Conservation (phyloP, 1,284 basidiomycete species). For the Heimioporus punctisporus region DNA sequence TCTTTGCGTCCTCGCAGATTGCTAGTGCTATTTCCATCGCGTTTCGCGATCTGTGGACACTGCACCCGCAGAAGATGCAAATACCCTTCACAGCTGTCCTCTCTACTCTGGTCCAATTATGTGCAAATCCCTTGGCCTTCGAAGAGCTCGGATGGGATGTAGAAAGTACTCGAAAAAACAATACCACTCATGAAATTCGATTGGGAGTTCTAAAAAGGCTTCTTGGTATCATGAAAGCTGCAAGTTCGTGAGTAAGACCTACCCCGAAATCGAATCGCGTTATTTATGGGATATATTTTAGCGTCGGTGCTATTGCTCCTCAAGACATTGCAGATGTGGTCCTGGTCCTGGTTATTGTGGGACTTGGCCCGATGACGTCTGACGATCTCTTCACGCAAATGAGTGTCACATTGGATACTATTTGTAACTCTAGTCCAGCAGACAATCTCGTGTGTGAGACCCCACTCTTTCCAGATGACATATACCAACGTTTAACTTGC, state of each 20-base stretch:
- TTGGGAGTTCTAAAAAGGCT: conserved; percentile 41
- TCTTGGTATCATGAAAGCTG: conserved; percentile 43
- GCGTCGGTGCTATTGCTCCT: conserved; percentile 35
- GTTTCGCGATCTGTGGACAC: conserved; percentile 25
- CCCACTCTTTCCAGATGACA: background rate
- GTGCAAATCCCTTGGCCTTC: conserved; percentile 21
- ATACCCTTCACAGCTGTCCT: conserved; percentile 21
- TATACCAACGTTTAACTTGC: background rate
- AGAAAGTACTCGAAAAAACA: conserved; percentile 1
- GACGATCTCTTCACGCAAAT: conserved; percentile 47
- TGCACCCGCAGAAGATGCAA: conserved; percentile 2
- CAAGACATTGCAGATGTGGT: conserved; percentile 54
- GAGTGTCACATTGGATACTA: conserved; percentile 43
- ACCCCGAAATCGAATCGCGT: background rate
- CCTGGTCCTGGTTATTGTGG: conserved; percentile 52
- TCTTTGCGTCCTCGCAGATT: conserved; percentile 22
- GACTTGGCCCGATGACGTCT: conserved; percentile 52
- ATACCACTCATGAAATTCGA: conserved; percentile 21
- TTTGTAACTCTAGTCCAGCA: conserved; percentile 41
- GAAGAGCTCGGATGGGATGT: conserved; percentile 15
- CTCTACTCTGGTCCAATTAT: conserved; percentile 21
- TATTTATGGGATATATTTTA: conserved; percentile 21
- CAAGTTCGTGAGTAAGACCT: conserved; percentile 44
- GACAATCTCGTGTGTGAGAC: conserved; percentile 35
- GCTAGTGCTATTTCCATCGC: conserved; percentile 22